phyloP scores from a whole-genome alignment of 345 rosid species.

The Hypericum androsaemum region DNA sequence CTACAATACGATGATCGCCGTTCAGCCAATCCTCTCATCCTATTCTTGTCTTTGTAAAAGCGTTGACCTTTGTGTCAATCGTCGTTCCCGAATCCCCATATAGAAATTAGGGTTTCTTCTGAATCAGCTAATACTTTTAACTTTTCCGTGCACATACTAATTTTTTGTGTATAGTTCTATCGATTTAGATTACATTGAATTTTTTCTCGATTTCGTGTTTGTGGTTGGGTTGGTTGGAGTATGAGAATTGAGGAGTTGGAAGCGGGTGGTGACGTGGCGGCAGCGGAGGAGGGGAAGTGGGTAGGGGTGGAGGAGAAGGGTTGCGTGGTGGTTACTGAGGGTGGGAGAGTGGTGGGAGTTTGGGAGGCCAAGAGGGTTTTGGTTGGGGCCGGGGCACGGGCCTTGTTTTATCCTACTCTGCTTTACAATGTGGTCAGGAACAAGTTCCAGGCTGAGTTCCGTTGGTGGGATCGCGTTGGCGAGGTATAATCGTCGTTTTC shows the following conservation, averaged over 20 bases:
- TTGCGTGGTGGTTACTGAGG: constrained; percentile 1
- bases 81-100: no score
- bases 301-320: background rate
- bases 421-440: constrained; percentile 90
- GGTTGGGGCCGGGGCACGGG: constrained; percentile 92
- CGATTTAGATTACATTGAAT: no score
- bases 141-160: no score
- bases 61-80: no score
- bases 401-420: constrained; percentile 81
- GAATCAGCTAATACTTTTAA: no score
- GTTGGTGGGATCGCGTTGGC: constrained; percentile 92
- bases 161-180: no score
- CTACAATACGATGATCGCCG: no score
- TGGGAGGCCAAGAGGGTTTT: constrained; percentile 55
- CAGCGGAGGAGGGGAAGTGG: constrained; percentile 24
- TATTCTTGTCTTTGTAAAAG: no score
- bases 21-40: no score
- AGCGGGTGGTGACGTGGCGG: constrained; percentile 28
- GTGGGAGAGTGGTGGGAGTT: constrained; percentile 14
- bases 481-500: constrained; percentile 38
- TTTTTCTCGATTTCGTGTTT: no score
- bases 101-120: no score
- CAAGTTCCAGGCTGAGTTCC: constrained; percentile 73
- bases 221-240: constrained; percentile 5
- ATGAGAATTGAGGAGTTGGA: constrained; percentile 85